Evolutionary conservation across 148 eudicot species (phyloP).

Genomic region (Persicaria tinctoria): DNA sequence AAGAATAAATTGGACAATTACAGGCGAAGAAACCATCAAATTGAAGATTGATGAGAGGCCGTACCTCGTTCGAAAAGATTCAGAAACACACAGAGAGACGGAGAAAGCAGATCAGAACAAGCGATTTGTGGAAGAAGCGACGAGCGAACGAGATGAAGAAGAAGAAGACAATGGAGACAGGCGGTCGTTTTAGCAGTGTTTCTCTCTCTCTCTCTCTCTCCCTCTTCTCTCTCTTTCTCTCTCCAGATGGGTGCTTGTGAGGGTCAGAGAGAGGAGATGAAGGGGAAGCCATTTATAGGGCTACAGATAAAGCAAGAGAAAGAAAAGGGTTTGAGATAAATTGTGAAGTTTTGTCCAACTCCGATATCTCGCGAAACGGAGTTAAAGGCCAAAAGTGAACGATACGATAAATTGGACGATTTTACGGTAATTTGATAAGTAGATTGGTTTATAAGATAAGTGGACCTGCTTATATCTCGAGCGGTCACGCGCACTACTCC

Average conservation of each 20-base stretch:
- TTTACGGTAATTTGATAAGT: conserved; percentile 21
- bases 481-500: conserved; percentile 6
- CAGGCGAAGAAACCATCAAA: not conserved
- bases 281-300: conserved; percentile 28
- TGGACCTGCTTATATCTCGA: not conserved
- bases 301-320: conserved; percentile 16
- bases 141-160: not conserved
- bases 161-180: conserved; percentile 17
- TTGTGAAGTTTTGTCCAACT: not conserved
- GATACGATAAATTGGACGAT: too few species aligned
- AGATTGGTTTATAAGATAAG: not conserved
- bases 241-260: conserved; percentile 22
- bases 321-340: conserved; percentile 22
- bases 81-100: not conserved
- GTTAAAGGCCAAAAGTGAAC: too few species aligned
- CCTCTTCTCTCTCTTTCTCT: conserved; percentile 16
- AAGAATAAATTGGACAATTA: not conserved
- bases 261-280: conserved; percentile 27
- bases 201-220: conserved; percentile 14
- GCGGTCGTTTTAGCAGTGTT: conserved; percentile 14
- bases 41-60: not conserved
- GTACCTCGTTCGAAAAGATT: conserved; percentile 17
- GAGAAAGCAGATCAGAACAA: conserved; percentile 29
- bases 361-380: not conserved
- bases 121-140: not conserved